A percentile compares a stretch with the other conserved stretches of the same genome.
phyloP scores from a whole-genome alignment of 2,329 filamentous ascomycete genomes.

The Exophiala sideris region DNA sequence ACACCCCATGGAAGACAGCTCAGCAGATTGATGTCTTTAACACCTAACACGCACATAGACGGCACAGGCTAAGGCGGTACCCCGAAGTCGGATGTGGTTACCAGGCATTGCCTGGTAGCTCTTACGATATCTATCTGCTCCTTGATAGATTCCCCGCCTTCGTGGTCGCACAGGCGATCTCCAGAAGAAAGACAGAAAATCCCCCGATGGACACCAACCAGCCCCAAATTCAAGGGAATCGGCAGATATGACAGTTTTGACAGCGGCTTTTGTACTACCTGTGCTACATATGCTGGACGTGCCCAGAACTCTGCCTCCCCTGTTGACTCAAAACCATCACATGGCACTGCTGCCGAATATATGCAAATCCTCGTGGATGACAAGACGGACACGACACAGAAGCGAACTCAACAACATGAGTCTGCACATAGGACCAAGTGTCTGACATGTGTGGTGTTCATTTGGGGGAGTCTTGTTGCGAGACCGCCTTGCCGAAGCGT shows the following conservation, averaged over 20 bases:
- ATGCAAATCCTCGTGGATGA: no score
- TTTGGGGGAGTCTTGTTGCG: conserved; percentile 4
- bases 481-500: conserved; percentile 8
- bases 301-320: not conserved
- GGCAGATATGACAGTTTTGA: conserved; percentile 29
- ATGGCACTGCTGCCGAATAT: no score
- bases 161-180: conserved; percentile 10
- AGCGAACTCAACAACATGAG: not conserved
- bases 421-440: no score
- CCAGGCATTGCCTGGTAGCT: conserved; percentile 2
- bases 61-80: conserved; percentile 1
- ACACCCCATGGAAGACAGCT: not conserved
- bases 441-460: no score
- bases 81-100: conserved; percentile 6
- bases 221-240: conserved; percentile 15
- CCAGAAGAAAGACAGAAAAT: conserved; percentile 7
- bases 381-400: no score
- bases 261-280: conserved; percentile 20
- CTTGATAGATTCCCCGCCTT: not conserved
- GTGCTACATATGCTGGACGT: not conserved
- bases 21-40: no score
- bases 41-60: not conserved
- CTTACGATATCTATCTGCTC: not conserved
- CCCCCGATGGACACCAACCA: conserved; percentile 7
- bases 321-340: not conserved